A percentile compares a stretch with the other conserved stretches of the same genome.
These are phyloP conservation scores for Parvularia atlantis DNA, from an alignment of 78 protist genomes.

Conservation along the genomic window DNA sequence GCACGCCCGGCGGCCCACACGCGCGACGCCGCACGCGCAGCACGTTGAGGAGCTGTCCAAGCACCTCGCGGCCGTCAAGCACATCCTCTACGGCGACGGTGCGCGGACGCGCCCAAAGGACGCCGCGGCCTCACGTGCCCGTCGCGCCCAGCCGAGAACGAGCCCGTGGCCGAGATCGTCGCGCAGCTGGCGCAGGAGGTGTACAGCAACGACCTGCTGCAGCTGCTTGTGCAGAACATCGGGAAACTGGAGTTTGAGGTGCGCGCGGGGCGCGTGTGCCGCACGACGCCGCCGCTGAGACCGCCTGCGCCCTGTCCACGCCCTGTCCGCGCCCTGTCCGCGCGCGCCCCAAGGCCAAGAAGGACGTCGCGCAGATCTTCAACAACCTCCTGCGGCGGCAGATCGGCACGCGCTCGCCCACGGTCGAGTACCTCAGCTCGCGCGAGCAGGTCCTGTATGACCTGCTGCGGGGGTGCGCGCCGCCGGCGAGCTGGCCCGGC, in stretches of 20 bases:
- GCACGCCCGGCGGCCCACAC: no score
- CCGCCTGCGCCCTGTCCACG: no score
- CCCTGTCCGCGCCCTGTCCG: no score
- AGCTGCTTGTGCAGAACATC: slow-evolving; percentile 34
- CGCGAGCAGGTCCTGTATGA: slow-evolving; percentile 27
- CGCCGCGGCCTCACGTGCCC: neutral
- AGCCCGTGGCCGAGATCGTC: slow-evolving; percentile 30
- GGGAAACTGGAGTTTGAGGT: slow-evolving; percentile 60
- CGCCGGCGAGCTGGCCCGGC: no score
- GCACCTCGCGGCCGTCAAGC: slow-evolving; percentile 22
- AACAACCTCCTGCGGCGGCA: slow-evolving; percentile 52
- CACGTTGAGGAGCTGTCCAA: slow-evolving; percentile 15
- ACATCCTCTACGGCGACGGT: slow-evolving; percentile 52
- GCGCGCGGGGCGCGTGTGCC: neutral
- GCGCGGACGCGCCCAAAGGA: neutral
- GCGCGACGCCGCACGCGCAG: no score
- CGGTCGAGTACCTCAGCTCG: slow-evolving; percentile 61
- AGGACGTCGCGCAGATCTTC: slow-evolving; percentile 69
- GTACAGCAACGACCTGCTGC: slow-evolving; percentile 32
- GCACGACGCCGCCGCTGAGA: no score
- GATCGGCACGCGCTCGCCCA: slow-evolving; percentile 47
- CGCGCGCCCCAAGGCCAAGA: slow-evolving; percentile 32
- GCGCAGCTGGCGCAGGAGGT: slow-evolving; percentile 34
- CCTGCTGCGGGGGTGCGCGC: slow-evolving; percentile 57
- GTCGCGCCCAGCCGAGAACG: slow-evolving; percentile 19